These are phyloP conservation scores for Fusarium sororula DNA, from an alignment of 2,329 filamentous ascomycete species.

Conservation along the genomic window DNA sequence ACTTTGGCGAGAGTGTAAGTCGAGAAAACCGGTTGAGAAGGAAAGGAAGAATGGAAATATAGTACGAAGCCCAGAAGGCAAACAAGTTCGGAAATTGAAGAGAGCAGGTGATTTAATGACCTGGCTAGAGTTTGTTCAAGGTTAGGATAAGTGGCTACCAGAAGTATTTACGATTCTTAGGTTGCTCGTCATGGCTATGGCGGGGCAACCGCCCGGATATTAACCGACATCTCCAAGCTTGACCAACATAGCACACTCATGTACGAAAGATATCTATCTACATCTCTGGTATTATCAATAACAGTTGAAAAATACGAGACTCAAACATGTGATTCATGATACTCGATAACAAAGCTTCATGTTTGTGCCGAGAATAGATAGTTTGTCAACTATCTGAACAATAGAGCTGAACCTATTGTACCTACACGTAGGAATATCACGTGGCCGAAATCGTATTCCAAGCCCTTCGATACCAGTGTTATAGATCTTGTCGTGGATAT, in stretches of 20 bases:
- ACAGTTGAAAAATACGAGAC: not conserved
- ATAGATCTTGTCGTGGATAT: constrained; percentile 22
- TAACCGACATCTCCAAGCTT: constrained; percentile 2
- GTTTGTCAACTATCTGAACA: not conserved
- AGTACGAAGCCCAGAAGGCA: constrained; percentile 10
- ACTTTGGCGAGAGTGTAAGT: not conserved
- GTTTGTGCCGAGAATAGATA: not conserved
- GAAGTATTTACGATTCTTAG: not conserved
- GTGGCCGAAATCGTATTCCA: not conserved
- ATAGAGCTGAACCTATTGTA: not conserved
- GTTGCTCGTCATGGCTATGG: constrained; percentile 32
- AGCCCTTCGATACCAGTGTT: not conserved
- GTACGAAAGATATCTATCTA: not conserved
- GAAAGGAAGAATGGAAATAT: constrained; percentile 11
- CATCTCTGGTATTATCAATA: not conserved
- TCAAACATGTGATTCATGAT: not conserved
- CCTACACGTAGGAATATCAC: not conserved
- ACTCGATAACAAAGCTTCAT: not conserved
- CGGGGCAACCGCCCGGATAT: constrained; percentile 43
- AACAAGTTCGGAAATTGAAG: constrained; percentile 17
- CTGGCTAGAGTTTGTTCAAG: constrained; percentile 32
- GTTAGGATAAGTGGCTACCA: constrained; percentile 33
- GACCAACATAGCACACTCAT: not conserved
- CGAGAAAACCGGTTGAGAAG: constrained; percentile 7
- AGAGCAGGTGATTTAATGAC: constrained; percentile 28